A percentile compares a stretch with the other conserved stretches of the same genome.
phyloP scores from a whole-genome alignment of 441 rosid species.

The Erysimum pusillum region DNA sequence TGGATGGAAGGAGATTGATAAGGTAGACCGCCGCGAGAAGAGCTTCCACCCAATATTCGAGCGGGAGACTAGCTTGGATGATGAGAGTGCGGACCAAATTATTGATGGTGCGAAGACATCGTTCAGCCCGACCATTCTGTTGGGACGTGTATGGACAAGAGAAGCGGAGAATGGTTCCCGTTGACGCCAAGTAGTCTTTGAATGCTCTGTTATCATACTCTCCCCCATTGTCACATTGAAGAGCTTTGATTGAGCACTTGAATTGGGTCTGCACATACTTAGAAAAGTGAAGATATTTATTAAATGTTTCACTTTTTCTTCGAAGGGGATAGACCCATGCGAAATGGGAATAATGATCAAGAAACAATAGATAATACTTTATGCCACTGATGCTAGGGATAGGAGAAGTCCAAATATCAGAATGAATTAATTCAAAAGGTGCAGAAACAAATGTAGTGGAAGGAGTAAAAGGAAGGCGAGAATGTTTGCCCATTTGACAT shows the following conservation, averaged over 20 bases:
- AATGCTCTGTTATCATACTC: not conserved
- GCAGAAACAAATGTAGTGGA: too few relatives aligned
- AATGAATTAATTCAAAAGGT: not conserved
- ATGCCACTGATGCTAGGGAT: not conserved
- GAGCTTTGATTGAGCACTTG: accelerated
- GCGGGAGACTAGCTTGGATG: not conserved
- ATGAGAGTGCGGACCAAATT: not conserved
- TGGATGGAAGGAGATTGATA: not conserved
- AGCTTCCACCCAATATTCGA: not conserved
- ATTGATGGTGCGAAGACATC: not conserved
- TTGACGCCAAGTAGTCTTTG: not conserved
- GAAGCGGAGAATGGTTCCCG: accelerated
- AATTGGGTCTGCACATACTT: not conserved
- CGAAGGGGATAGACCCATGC: not conserved
- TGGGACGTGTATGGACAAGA: not conserved
- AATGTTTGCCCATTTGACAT: too few relatives aligned
- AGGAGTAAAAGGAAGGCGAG: too few relatives aligned
- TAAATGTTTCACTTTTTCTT: not conserved
- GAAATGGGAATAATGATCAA: not conserved
- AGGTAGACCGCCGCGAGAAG: not conserved
- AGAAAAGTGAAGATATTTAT: not conserved
- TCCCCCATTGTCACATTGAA: not conserved
- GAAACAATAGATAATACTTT: too few relatives aligned
- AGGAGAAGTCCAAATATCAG: not conserved
- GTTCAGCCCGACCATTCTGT: not conserved